Percentiles rank a stretch among this genome's conserved stretches.
These are phyloP conservation scores for Aspergillus sp. DNA, from an alignment of 2,329 filamentous ascomycete species.

Conservation along the genomic window DNA sequence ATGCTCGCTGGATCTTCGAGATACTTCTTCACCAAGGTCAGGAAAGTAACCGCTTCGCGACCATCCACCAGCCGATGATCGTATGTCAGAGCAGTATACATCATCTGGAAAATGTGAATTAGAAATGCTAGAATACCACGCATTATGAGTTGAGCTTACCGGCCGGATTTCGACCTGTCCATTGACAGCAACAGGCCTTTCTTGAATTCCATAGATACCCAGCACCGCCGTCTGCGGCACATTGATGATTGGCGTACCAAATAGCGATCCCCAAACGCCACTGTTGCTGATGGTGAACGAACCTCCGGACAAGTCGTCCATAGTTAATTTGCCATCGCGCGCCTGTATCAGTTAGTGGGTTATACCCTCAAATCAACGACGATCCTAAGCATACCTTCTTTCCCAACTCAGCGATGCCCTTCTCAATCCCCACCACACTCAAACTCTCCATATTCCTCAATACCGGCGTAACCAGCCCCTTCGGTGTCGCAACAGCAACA, in stretches of 20 bases:
- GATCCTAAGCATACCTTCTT: slow-evolving; percentile 69
- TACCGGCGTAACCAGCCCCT: slow-evolving; percentile 93
- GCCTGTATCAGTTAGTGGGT: slow-evolving; percentile 56
- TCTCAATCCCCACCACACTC: slow-evolving; percentile 87
- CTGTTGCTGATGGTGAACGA: slow-evolving; percentile 98
- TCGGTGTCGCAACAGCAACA: slow-evolving; percentile 94
- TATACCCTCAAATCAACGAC: neutral
- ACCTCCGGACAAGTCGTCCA: slow-evolving; percentile 98
- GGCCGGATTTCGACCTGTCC: slow-evolving; percentile 93
- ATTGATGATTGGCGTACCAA: slow-evolving; percentile 99
- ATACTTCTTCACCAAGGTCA: slow-evolving; percentile 74
- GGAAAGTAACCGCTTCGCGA: slow-evolving; percentile 89
- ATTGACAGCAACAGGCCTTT: slow-evolving; percentile 82
- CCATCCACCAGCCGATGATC: slow-evolving; percentile 95
- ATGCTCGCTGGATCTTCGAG: slow-evolving; percentile 94
- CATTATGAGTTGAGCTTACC: slow-evolving; percentile 40
- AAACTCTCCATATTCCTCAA: slow-evolving; percentile 89
- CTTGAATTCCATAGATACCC: slow-evolving; percentile 94
- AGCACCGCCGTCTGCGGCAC: slow-evolving; percentile 88
- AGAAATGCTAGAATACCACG: slow-evolving; percentile 7
- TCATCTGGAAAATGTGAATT: slow-evolving; percentile 64
- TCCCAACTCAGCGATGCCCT: slow-evolving; percentile 86
- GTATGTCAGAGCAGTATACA: slow-evolving; percentile 97
- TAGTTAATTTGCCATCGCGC: slow-evolving; percentile 92
- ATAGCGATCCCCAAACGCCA: slow-evolving; percentile 93